Evolutionary conservation across 495 filamentous ascomycete species (phyloP), one percentile per base, ranked within the genome.

Genomic region (Neurospora sp.): DNA sequence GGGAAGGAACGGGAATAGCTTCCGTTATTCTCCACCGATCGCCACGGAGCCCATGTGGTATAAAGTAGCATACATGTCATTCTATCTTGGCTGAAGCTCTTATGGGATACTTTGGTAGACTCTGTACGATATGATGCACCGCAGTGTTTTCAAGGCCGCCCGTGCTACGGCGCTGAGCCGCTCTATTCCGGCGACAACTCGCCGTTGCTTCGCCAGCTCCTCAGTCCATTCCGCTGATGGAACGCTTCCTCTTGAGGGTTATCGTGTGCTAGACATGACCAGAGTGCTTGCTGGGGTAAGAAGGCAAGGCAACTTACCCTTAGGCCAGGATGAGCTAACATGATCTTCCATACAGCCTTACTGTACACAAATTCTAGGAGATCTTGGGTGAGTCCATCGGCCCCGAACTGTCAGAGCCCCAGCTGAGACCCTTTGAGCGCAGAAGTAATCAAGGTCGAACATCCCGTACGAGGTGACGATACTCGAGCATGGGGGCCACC

Each of bases 401-500:
- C 1, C 39, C 22, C 20, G 1, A 59, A 44, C 8, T 9, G 8
- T 40, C 31, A 61, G 6, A 37, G n/a, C 27, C 27, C 27, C 48
- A 68, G 53, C 73, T 80, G 75, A 79, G 74, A 76, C 71, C 77
- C 73, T 74, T 78, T 66, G 44, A 98, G 95, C 68, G 96, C 96
- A 72, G 95, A 98, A 75, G 89, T 99, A 3, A 97, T 99, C 82
- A 99, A 99, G 80, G 88, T 98, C 70, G 96, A 99, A 80, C 96
- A 99, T 81, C 96, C 96, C 6, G 88, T 86, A 0, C 87, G 93
- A 46, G 96, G 96, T 39, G 96, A 99, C 78, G 96, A 99, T 80
- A 99, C 96, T 31, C 85, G 96, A 73, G 94, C 94, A 68, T 99
- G 96, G 96, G 96, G 96, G 2, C 96, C 96, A 31, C 96, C 96